phyloP scores from a whole-genome alignment of 495 filamentous ascomycete species.

The Cudoniella acicularis region DNA sequence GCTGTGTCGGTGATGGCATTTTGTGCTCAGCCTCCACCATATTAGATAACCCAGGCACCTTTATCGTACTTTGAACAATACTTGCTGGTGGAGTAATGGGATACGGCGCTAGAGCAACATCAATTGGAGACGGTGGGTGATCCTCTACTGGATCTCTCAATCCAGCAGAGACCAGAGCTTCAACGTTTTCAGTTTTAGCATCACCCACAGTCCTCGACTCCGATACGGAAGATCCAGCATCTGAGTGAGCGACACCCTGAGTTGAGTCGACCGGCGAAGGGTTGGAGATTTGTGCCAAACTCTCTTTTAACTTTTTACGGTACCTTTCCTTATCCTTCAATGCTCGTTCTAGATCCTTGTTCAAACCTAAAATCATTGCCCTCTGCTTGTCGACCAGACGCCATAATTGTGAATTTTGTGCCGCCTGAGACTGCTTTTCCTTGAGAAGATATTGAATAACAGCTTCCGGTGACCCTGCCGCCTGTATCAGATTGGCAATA shows the following conservation, averaged over 20 bases:
- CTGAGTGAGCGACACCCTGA: conserved; percentile 22
- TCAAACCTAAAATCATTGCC: conserved; percentile 86
- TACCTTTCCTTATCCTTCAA: conserved; percentile 95
- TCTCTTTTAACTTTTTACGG: conserved; percentile 82
- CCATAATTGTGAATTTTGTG: conserved; percentile 93
- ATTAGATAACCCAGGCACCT: conserved; percentile 18
- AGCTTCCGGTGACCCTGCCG: conserved; percentile 86
- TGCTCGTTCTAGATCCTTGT: conserved; percentile 89
- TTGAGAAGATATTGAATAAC: conserved; percentile 84
- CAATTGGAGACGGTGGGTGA: conserved; percentile 41
- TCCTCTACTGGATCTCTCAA: conserved; percentile 17
- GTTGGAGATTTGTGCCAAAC: conserved; percentile 51
- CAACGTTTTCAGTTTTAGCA: conserved; percentile 4
- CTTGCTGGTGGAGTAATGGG: conserved; percentile 52
- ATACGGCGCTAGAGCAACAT: conserved; percentile 51
- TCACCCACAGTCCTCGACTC: conserved; percentile 4
- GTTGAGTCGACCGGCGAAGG: conserved; percentile 26
- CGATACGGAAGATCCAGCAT: conserved; percentile 15
- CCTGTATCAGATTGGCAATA: conserved; percentile 67
- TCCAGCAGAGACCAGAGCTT: conserved; percentile 18
- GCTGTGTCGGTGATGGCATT: conserved; percentile 51
- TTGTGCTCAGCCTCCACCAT: conserved; percentile 32
- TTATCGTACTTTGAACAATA: conserved; percentile 15
- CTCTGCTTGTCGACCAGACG: conserved; percentile 93
- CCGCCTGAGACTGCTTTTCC: conserved; percentile 82